phyloP scores from a whole-genome alignment of 495 filamentous ascomycete genomes.

The Tuber brumale region DNA sequence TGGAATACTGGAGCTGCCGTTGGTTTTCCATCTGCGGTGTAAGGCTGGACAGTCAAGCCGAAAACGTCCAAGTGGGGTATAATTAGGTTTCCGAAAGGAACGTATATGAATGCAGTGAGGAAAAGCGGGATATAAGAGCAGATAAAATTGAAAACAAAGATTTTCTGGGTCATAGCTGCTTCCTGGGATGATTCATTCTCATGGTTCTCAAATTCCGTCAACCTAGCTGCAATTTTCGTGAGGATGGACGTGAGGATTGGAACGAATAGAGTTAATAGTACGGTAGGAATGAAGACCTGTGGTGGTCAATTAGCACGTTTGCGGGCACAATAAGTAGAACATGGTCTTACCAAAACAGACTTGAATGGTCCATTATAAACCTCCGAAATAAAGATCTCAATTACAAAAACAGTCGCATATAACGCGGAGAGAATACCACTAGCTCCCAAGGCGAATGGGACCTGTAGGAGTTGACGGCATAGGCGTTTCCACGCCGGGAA shows the following conservation, averaged over 20 bases:
- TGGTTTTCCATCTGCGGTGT: constrained; percentile 62
- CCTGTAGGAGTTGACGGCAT: constrained; percentile 69
- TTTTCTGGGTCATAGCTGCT: constrained; percentile 74
- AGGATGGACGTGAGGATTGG: constrained; percentile 73
- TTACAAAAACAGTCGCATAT: constrained; percentile 81
- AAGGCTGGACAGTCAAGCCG: constrained; percentile 64
- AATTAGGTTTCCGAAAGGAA: constrained; percentile 81
- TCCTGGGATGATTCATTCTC: constrained; percentile 62
- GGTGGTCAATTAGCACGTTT: constrained; percentile 40
- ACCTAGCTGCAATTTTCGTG: constrained; percentile 64
- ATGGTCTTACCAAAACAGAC: constrained; percentile 60
- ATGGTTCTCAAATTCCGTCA: constrained; percentile 89
- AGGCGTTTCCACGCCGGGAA: constrained; percentile 76
- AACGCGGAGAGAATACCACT: constrained; percentile 64
- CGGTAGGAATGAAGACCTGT: constrained; percentile 80
- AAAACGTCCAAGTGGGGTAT: constrained; percentile 89
- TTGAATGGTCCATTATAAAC: constrained; percentile 90
- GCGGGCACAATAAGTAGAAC: background rate
- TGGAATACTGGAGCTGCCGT: constrained; percentile 60
- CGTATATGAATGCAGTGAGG: constrained; percentile 92
- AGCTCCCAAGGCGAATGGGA: constrained; percentile 78
- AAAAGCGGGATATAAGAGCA: constrained; percentile 90
- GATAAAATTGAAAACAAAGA: constrained; percentile 95
- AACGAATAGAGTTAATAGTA: constrained; percentile 70
- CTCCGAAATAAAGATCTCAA: constrained; percentile 94